Evolutionary conservation across 306 rosid genomes (phyloP), one percentile per base, ranked within the genome.

Genomic region (Erythrophleum fordii): DNA sequence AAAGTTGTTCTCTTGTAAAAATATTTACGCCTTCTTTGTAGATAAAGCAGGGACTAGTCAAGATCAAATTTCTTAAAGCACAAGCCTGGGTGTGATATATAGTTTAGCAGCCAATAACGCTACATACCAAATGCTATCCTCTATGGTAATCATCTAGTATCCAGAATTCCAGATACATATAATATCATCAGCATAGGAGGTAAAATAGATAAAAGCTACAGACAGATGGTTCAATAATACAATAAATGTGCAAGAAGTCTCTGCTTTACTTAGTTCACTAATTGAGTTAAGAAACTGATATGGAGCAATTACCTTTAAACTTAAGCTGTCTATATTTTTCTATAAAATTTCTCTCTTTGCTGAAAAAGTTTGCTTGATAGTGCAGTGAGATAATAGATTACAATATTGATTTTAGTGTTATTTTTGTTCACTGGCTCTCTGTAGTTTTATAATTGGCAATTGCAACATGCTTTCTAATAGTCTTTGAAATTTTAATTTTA

Each of bases 71-170:
- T 61, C 75, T 48, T 35, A 8, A 44, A 69, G 26, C 31, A 45
- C 45, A 28, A 26, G 17, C 42, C 11, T 70, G 60, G 61, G 48
- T 52, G 46, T 18, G n/a, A n/a, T 75, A 48, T 34, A 41, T 53
- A 53, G 73, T 73, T 73, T 55, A 73, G 66, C 69, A 44, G 78
- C 53, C 72, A 77, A 77, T 64, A 44, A 42, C 72, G 65, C 42
- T 53, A 44, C 58, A 17, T 60, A 18, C 67, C 67, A 55, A 72
- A 72, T 34, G 58, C 28, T 51, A 31, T 55, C 20, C 16, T 20
- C 69, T 42, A 39, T 64, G 58, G 59, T 64, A 52, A 65, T 62
- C 14, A 73, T 51, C 14, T 51, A 29, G 41, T 56, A 28, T 42
- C 46, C 5, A 76, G 67, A 28, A 60, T 42, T 37, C 45, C 17